Conservation (phyloP, 345 rosid genomes). For the Arabis alpina region DNA sequence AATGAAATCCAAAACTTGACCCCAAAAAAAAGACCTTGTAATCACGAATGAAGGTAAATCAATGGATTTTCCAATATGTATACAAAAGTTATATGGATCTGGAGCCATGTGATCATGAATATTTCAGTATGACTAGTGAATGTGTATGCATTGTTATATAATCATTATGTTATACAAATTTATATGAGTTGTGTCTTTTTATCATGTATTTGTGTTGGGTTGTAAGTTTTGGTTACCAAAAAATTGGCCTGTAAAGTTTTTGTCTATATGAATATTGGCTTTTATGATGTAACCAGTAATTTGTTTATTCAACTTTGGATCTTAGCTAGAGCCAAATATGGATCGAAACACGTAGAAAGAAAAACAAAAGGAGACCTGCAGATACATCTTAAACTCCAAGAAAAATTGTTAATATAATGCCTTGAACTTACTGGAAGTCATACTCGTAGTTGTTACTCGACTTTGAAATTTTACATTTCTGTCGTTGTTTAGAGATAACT, state of each 20-base stretch:
- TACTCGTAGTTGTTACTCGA: conserved; percentile 28
- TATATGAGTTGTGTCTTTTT: not conserved
- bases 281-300: not conserved
- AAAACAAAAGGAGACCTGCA: conserved; percentile 19
- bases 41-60: not conserved
- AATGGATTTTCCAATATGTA: not conserved
- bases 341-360: conserved; percentile 30
- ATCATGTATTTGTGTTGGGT: not conserved
- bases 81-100: not conserved
- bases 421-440: conserved; percentile 23
- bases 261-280: not conserved
- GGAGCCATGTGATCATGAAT: conserved; percentile 9
- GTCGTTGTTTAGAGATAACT: not conserved
- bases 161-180: not conserved
- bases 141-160: not conserved
- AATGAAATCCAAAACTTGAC: too few species aligned
- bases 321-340: conserved; percentile 37
- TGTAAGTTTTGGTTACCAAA: not conserved
- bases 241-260: not conserved
- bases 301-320: conserved; percentile 6
- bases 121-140: conserved; percentile 11
- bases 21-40: not conserved
- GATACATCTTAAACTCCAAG: not conserved
- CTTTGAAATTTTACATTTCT: conserved; percentile 29
- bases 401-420: conserved; percentile 11